Percentiles rank a stretch among this genome's conserved stretches.
These are phyloP conservation scores for Leptodontidium sp. DNA, from an alignment of 2,329 filamentous ascomycete genomes.

Conservation along the genomic window DNA sequence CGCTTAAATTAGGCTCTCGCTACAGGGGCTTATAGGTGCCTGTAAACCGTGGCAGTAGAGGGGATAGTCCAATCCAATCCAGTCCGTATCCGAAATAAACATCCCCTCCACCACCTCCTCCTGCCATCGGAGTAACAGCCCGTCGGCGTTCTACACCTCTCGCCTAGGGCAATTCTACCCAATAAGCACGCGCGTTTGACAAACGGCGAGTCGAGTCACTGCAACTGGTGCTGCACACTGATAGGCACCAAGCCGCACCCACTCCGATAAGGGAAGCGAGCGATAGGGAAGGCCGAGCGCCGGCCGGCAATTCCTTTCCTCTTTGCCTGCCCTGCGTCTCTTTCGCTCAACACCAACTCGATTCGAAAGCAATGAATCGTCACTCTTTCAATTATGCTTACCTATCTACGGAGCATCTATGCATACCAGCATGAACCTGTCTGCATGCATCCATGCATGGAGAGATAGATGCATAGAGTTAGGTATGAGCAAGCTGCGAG, in stretches of 20 bases:
- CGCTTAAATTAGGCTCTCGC: no score
- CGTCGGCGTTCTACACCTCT: neutral
- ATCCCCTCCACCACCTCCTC: neutral
- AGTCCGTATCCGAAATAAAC: neutral
- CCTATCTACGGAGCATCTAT: neutral
- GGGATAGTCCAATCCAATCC: neutral
- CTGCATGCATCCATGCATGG: constrained; percentile 5
- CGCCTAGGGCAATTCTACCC: neutral
- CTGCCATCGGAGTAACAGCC: neutral
- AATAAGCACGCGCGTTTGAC: neutral
- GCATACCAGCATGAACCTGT: constrained; percentile 6
- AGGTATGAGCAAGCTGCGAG: constrained; percentile 9
- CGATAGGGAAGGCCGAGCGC: constrained; percentile 4
- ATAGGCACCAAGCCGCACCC: constrained; percentile 2
- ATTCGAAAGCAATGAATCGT: neutral
- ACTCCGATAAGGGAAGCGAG: neutral
- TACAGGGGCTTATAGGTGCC: no score
- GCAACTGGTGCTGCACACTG: neutral
- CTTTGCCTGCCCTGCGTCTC: neutral
- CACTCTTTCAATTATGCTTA: constrained; percentile 1
- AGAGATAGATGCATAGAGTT: neutral
- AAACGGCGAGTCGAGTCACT: neutral
- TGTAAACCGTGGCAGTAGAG: no score
- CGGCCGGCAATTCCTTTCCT: constrained; percentile 5
- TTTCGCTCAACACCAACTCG: neutral